phyloP scores from a whole-genome alignment of 306 rosid species.

The Purshia tridentata region DNA sequence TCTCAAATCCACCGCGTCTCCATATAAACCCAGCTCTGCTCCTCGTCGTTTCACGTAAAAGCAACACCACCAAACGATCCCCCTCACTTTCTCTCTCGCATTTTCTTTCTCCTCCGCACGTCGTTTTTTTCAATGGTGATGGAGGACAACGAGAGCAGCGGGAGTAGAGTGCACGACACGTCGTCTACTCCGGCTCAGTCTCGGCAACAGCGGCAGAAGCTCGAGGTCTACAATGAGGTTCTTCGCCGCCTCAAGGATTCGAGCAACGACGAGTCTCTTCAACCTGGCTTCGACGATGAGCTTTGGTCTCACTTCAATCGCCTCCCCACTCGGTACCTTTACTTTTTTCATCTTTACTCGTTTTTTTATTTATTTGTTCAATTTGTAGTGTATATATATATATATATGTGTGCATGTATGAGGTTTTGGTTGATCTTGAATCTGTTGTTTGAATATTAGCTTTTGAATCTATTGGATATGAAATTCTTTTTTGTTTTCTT shows the following conservation, averaged over 20 bases:
- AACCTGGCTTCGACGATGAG: slow-evolving; percentile 75
- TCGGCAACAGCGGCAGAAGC: slow-evolving; percentile 66
- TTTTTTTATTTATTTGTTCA: not conserved
- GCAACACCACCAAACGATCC: not conserved
- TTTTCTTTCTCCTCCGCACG: not conserved
- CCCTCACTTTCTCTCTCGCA: slow-evolving; percentile 2
- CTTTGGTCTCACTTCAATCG: slow-evolving; percentile 97
- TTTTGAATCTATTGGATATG: slow-evolving; percentile 4
- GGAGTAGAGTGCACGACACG: slow-evolving; percentile 48
- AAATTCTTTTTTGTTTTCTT: not conserved
- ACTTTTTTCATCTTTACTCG: slow-evolving; percentile 16
- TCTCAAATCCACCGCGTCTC: slow-evolving; percentile 29
- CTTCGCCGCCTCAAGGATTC: slow-evolving; percentile 85
- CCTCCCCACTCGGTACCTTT: slow-evolving; percentile 84
- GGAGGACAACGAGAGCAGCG: slow-evolving; percentile 73
- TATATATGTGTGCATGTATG: not conserved
- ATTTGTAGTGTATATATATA: not conserved
- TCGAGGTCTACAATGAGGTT: slow-evolving; percentile 87
- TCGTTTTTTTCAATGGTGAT: slow-evolving; percentile 41
- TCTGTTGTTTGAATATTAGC: not conserved
- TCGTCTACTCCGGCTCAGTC: slow-evolving; percentile 45
- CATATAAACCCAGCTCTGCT: slow-evolving; percentile 18
- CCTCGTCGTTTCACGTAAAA: slow-evolving; percentile 25
- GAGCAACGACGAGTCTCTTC: slow-evolving; percentile 52
- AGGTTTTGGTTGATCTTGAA: slow-evolving; percentile 17